Percentiles rank a stretch among this genome's conserved stretches.
Conservation (phyloP, 768 basidiomycete species). For the Floccularia luteovirens region DNA sequence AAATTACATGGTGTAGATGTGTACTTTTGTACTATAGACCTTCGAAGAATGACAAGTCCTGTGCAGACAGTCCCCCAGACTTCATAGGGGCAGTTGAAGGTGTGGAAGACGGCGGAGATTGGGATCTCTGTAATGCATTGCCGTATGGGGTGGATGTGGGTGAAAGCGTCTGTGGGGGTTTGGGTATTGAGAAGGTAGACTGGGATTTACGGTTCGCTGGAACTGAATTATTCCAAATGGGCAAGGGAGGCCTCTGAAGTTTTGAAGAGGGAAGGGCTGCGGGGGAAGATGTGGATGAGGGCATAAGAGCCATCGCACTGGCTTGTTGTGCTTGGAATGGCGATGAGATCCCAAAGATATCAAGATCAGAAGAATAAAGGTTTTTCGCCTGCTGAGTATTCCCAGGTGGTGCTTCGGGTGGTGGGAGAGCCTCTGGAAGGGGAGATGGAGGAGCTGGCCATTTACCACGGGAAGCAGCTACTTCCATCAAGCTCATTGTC, state of each 20-base stretch:
- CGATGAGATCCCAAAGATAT: constrained; percentile 18
- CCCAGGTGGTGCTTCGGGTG: constrained; percentile 15
- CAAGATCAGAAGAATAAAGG: no score
- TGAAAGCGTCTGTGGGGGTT: constrained; percentile 1
- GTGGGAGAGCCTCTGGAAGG: constrained; percentile 28
- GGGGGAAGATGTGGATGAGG: constrained; percentile 1
- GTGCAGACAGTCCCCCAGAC: constrained; percentile 61
- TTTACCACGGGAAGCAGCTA: constrained; percentile 42
- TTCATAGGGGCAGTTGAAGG: constrained; percentile 12
- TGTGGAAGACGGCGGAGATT: not conserved
- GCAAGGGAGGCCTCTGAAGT: constrained; percentile 1
- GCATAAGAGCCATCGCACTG: not conserved
- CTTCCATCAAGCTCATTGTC: constrained; percentile 49
- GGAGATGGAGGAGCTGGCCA: constrained; percentile 46
- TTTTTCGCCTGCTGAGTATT: no score
- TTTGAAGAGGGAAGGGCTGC: not conserved
- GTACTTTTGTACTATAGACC: constrained; percentile 44
- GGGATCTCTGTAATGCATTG: not conserved
- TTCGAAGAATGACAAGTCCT: constrained; percentile 87
- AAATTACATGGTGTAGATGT: constrained; percentile 4
- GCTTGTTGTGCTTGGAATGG: constrained; percentile 5
- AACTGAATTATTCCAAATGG: not conserved
- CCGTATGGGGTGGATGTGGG: not conserved
- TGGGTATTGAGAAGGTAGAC: no score
- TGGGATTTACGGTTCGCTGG: no score